Percentiles rank a stretch among this genome's conserved stretches.
phyloP scores from a whole-genome alignment of 495 filamentous ascomycete genomes.

The Penicillium flavigenum region DNA sequence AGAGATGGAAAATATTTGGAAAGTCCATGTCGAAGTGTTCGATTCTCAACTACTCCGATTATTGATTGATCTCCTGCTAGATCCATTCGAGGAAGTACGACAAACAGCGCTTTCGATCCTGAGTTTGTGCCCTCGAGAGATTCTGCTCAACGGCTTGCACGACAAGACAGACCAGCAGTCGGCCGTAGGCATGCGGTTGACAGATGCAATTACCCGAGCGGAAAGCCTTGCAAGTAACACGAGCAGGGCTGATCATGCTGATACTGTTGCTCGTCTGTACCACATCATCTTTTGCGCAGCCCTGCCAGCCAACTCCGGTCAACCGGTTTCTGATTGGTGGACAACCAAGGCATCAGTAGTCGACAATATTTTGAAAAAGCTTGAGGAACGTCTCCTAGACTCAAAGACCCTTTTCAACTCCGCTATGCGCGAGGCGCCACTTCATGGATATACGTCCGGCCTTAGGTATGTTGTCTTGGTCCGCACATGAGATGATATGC shows the following conservation, averaged over 20 bases:
- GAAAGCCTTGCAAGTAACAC: slow-evolving; percentile 61
- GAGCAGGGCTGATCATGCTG: slow-evolving; percentile 81
- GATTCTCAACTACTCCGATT: slow-evolving; percentile 47
- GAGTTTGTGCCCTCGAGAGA: slow-evolving; percentile 40
- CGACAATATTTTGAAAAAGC: slow-evolving; percentile 41
- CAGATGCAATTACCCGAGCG: slow-evolving; percentile 37
- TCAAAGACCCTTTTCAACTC: slow-evolving; percentile 57
- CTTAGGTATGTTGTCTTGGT: slow-evolving; percentile 48
- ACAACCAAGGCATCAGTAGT: slow-evolving; percentile 44
- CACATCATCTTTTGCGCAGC: slow-evolving; percentile 51
- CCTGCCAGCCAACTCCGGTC: slow-evolving; percentile 11
- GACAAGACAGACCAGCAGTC: slow-evolving; percentile 5
- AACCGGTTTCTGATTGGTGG: slow-evolving; percentile 32
- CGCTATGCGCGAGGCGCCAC: slow-evolving; percentile 61
- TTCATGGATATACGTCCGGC: slow-evolving; percentile 69
- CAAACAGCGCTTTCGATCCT: slow-evolving; percentile 60
- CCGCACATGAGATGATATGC: not conserved
- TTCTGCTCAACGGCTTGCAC: slow-evolving; percentile 23
- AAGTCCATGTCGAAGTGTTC: slow-evolving; percentile 55
- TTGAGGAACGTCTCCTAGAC: slow-evolving; percentile 58
- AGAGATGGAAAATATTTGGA: slow-evolving; percentile 42
- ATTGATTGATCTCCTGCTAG: slow-evolving; percentile 73
- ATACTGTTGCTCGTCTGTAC: slow-evolving; percentile 70
- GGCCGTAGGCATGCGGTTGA: slow-evolving; percentile 20
- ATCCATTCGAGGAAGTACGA: slow-evolving; percentile 92